A percentile compares a stretch with the other conserved stretches of the same genome.
phyloP scores from a whole-genome alignment of 2,329 filamentous ascomycete genomes.

The Tricladium varicosporioides region DNA sequence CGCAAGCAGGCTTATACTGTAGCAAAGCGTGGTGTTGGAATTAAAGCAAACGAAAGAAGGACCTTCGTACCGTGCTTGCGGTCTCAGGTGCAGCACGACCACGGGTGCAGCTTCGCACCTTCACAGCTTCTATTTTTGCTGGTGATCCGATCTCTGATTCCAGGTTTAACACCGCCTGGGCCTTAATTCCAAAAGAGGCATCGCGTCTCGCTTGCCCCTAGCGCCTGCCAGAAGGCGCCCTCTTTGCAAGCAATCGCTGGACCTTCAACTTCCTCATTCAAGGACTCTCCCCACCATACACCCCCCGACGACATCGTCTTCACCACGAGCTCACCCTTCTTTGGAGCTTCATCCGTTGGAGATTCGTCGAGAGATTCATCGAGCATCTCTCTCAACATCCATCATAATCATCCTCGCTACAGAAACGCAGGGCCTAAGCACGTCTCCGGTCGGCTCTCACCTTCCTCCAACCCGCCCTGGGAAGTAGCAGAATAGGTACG shows the following conservation, averaged over 20 bases:
- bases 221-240: not conserved
- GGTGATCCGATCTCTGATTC: not conserved
- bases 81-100: not conserved
- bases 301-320: slow-evolving; percentile 1
- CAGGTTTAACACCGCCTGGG: not conserved
- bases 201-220: not conserved
- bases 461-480: slow-evolving; percentile 10
- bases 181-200: not conserved
- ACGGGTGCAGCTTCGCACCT: too few relatives aligned
- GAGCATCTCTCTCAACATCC: not conserved
- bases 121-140: not conserved
- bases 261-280: not conserved
- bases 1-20: not conserved
- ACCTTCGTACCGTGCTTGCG: not conserved
- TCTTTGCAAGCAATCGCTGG: not conserved
- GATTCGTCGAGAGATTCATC: not conserved
- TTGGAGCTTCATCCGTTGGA: not conserved
- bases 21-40: too few relatives aligned
- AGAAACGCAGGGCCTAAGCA: slow-evolving; percentile 3
- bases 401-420: not conserved
- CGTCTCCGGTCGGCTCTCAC: slow-evolving; percentile 18
- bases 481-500: slow-evolving; percentile 23
- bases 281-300: slow-evolving; percentile 4
- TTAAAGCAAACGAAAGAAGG: not conserved
- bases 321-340: not conserved